Percentiles rank a stretch among this genome's conserved stretches.
Evolutionary conservation across 73 alveolate genomes (phyloP).

Genomic region (Stentor coeruleus): DNA sequence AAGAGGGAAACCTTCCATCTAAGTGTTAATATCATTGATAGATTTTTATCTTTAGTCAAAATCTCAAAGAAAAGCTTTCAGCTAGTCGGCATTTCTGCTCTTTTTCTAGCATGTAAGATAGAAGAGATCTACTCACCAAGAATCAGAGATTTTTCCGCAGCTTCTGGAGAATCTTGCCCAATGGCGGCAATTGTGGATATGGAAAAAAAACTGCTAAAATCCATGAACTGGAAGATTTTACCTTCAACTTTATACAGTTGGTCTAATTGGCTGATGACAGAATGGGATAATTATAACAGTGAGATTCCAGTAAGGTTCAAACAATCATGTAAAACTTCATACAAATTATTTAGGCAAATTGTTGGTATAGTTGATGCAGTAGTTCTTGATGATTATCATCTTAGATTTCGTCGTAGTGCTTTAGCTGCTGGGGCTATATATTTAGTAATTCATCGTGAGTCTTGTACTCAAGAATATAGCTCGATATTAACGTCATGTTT

Average conservation of each 20-base stretch:
- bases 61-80: conserved; percentile 63
- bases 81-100: conserved; percentile 84
- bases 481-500: neutral
- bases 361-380: conserved; percentile 2
- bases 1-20: conserved; percentile 66
- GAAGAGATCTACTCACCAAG: conserved; percentile 42
- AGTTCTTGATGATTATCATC: neutral
- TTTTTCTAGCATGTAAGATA: conserved; percentile 81
- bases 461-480: neutral
- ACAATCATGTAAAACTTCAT: neutral
- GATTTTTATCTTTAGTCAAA: conserved; percentile 57
- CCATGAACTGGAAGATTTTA: neutral
- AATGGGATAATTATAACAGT: conserved; percentile 17
- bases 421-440: conserved; percentile 1
- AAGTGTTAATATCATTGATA: conserved; percentile 75
- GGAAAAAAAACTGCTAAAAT: conserved; percentile 23
- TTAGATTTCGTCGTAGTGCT: neutral
- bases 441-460: conserved; percentile 5
- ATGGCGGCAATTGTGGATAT: neutral
- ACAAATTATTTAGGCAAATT: neutral
- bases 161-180: neutral
- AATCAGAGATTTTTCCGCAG: neutral
- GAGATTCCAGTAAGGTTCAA: neutral
- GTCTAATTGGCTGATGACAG: conserved; percentile 8
- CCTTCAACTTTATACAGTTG: conserved; percentile 13